Percentiles rank a stretch among this genome's conserved stretches.
phyloP scores from a whole-genome alignment of 345 rosid genomes.

The Dovyalis caffra region DNA sequence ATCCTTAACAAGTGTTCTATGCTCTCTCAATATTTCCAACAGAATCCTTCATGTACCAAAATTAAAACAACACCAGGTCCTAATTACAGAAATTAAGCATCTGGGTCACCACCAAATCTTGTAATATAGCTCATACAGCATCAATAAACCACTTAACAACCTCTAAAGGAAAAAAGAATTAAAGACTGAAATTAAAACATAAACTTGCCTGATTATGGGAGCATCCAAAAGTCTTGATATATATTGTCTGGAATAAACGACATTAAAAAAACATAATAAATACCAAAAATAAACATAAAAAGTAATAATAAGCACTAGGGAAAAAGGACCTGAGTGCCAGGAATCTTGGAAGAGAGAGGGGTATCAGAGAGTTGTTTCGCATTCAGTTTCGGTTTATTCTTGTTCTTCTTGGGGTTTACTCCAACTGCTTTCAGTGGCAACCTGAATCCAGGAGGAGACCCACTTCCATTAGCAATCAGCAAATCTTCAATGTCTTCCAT shows the following conservation, averaged over 20 bases:
- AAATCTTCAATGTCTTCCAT: slow-evolving; percentile 95
- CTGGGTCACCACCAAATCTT: background rate
- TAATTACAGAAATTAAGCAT: background rate
- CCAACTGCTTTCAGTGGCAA: slow-evolving; percentile 62
- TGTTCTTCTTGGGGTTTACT: slow-evolving; percentile 47
- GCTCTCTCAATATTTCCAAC: too few species aligned
- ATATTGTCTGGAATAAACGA: slow-evolving; percentile 51
- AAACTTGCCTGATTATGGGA: slow-evolving; percentile 85
- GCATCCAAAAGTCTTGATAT: slow-evolving; percentile 92
- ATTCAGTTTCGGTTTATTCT: slow-evolving; percentile 29
- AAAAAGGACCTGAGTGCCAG: slow-evolving; percentile 70
- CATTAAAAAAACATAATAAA: background rate
- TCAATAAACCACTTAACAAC: background rate
- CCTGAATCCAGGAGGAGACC: slow-evolving; percentile 71
- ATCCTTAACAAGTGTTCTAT: too few species aligned
- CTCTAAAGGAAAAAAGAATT: background rate
- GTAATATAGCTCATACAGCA: background rate
- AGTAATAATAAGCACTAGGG: slow-evolving; percentile 4
- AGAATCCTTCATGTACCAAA: background rate
- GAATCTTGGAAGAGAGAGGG: slow-evolving; percentile 47
- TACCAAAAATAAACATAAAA: background rate
- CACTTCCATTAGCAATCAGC: slow-evolving; percentile 43
- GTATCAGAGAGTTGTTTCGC: slow-evolving; percentile 29
- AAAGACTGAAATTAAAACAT: background rate
- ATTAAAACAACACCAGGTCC: background rate